Evolutionary conservation across 1,139 yeast genomes (phyloP).

Genomic region (Taphrina communis): DNA sequence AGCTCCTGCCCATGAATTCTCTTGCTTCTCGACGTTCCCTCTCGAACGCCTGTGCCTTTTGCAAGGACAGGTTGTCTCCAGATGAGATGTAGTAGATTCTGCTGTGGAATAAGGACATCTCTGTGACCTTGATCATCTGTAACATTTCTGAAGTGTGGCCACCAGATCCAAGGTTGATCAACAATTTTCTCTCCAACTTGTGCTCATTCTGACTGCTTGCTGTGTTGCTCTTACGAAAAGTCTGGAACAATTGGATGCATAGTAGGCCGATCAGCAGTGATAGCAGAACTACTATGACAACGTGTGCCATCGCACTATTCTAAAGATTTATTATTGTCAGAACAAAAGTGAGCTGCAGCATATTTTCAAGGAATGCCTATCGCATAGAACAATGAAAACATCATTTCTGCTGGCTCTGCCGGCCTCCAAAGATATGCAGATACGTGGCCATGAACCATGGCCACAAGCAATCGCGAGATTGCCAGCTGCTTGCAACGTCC

Average conservation of each 20-base stretch:
- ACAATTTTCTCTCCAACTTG: constrained; percentile 2
- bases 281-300: not conserved
- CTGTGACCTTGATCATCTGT: constrained; percentile 32
- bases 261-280: not conserved
- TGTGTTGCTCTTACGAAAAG: not conserved
- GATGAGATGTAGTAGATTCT: constrained; percentile 44
- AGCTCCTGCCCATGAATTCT: constrained; percentile 48
- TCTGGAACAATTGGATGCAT: not conserved
- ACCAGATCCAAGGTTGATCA: constrained; percentile 42
- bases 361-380: not conserved
- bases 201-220: not conserved
- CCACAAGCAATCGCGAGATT: too few relatives aligned
- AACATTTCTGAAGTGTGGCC: constrained; percentile 45
- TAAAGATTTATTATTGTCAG: too few relatives aligned
- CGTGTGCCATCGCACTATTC: not conserved
- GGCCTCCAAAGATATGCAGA: too few relatives aligned
- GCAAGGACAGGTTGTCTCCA: constrained; percentile 40
- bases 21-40: not conserved
- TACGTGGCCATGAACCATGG: too few relatives aligned
- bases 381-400: not conserved
- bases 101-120: constrained; percentile 18
- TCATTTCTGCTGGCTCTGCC: too few relatives aligned
- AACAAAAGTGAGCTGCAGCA: too few relatives aligned
- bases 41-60: constrained; percentile 35
- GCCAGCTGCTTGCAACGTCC: too few relatives aligned